phyloP scores from a whole-genome alignment of 2,329 filamentous ascomycete genomes.

The Monosporascus cannonballus region DNA sequence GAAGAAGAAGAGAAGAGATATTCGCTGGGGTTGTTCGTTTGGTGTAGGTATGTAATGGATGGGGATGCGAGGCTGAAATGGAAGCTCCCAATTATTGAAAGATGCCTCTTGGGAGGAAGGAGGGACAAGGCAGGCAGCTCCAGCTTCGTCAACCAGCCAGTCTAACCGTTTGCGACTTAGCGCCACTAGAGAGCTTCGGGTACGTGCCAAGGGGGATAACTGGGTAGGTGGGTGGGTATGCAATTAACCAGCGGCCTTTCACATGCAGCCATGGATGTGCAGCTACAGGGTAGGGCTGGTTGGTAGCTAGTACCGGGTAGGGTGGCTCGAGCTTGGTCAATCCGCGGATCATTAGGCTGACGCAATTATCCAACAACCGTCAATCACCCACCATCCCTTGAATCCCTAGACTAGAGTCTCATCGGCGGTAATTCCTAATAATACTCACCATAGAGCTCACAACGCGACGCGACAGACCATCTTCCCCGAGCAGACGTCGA shows the following conservation, averaged over 20 bases:
- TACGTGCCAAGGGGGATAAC: neutral
- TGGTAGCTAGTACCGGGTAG: neutral
- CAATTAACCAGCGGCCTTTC: neutral
- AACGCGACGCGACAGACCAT: too few relatives aligned
- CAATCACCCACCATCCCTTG: too few relatives aligned
- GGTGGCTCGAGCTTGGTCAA: neutral
- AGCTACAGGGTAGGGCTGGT: neutral
- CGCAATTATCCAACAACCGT: neutral
- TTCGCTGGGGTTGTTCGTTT: neutral
- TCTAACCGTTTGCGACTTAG: neutral
- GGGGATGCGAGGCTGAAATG: neutral
- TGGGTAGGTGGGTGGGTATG: too few relatives aligned
- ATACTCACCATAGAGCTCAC: neutral
- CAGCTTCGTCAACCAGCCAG: conserved; percentile 4
- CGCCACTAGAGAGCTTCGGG: neutral
- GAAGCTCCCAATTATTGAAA: neutral
- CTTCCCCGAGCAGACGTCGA: too few relatives aligned
- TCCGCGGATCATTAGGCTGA: neutral
- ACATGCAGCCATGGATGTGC: neutral
- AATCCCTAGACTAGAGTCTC: neutral
- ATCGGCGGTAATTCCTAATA: neutral
- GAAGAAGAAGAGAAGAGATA: neutral
- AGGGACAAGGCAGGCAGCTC: conserved; percentile 4
- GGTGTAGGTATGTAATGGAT: neutral
- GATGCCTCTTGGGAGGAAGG: neutral